Percentiles rank a stretch among this genome's conserved stretches.
Evolutionary conservation across 2,329 filamentous ascomycete genomes (phyloP).

Genomic region (Fusarium subglutinans): DNA sequence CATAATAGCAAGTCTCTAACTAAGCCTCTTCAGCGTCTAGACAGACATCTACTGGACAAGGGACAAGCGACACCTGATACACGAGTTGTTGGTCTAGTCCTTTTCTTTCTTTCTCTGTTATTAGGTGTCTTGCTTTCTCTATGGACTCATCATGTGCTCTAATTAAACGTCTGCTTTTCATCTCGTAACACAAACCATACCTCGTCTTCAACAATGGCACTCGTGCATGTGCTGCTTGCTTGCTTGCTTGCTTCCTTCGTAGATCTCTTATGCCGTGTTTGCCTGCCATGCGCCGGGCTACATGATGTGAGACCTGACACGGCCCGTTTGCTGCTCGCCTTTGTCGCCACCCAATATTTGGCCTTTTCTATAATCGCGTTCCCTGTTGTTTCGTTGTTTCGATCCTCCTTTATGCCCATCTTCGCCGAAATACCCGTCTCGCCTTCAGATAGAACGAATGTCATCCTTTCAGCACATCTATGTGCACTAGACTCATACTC

Average conservation of each 20-base stretch:
- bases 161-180: not conserved
- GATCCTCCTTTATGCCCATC: not conserved
- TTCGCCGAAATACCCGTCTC: not conserved
- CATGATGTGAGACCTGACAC: constrained; percentile 31
- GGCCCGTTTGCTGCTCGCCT: constrained; percentile 22
- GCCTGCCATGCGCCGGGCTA: constrained; percentile 24
- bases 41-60: constrained; percentile 12
- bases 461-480: not conserved
- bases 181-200: not conserved
- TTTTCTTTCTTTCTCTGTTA: not conserved
- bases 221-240: constrained; percentile 7
- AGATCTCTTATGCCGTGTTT: constrained; percentile 33
- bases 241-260: not conserved
- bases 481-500: not conserved
- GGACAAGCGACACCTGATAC: constrained; percentile 29
- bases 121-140: not conserved
- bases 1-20: not conserved
- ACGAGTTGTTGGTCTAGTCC: not conserved
- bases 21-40: not conserved
- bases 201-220: not conserved
- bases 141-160: not conserved
- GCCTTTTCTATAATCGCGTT: not conserved
- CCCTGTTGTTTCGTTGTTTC: constrained; percentile 1
- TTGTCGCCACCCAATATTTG: not conserved
- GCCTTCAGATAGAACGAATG: constrained; percentile 9